phyloP scores from a whole-genome alignment of 768 basidiomycete genomes.

The Auriscalpium microsporum region DNA sequence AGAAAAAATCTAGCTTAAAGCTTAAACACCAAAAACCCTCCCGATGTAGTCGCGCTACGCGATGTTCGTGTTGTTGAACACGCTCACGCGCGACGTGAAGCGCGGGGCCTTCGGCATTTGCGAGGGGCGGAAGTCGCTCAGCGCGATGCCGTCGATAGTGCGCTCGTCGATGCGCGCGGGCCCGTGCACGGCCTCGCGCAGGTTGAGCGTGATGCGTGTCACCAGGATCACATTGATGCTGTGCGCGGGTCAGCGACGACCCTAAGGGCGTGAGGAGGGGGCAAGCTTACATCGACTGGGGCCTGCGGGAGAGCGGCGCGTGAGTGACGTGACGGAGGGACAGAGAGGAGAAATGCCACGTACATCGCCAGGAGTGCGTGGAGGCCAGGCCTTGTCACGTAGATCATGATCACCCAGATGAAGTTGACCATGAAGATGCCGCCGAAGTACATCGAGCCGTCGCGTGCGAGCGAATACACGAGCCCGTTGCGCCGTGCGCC shows the following conservation, averaged over 20 bases:
- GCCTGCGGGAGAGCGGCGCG: not conserved
- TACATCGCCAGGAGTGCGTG: constrained; percentile 10
- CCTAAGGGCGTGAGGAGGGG: not conserved
- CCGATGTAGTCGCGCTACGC: no score
- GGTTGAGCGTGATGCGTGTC: constrained; percentile 14
- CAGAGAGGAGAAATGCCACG: not conserved
- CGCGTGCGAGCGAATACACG: constrained; percentile 3
- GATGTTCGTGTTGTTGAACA: no score
- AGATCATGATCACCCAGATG: constrained; percentile 14
- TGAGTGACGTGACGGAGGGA: not conserved
- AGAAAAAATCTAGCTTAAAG: no score
- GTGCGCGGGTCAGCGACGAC: not conserved
- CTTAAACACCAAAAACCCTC: no score
- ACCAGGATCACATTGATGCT: not conserved
- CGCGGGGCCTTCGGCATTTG: no score
- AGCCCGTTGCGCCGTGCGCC: not conserved
- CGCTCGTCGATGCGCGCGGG: constrained; percentile 1
- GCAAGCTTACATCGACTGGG: constrained; percentile 5
- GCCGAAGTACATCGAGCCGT: constrained; percentile 12
- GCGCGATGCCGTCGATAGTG: constrained; percentile 2
- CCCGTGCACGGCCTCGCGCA: constrained; percentile 12
- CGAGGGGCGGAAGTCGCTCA: not conserved
- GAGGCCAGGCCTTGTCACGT: constrained; percentile 11
- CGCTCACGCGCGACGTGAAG: no score
- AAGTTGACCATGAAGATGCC: constrained; percentile 12